phyloP scores from a whole-genome alignment of 768 basidiomycete genomes.

The Lactarius indigo region DNA sequence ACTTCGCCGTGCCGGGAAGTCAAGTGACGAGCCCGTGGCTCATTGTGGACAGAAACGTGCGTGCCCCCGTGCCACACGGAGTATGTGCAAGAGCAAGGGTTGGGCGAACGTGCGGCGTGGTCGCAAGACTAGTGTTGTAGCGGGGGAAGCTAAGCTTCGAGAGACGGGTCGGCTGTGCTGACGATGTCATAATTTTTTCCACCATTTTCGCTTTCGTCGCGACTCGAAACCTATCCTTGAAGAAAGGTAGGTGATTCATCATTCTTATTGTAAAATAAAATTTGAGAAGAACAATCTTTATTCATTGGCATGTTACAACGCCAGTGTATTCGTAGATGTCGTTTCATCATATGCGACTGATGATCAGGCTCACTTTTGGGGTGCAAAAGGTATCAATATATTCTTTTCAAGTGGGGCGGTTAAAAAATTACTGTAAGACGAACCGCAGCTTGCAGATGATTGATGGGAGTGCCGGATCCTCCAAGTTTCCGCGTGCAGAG shows the following conservation, averaged over 20 bases:
- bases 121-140: constrained; percentile 21
- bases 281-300: background rate
- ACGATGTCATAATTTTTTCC: constrained; percentile 26
- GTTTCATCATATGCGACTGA: background rate
- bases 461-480: background rate
- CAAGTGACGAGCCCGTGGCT: background rate
- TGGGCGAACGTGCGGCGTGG: constrained; percentile 13
- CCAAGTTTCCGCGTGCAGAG: background rate
- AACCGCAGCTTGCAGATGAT: background rate
- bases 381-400: background rate
- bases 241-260: background rate
- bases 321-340: background rate
- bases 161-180: constrained; percentile 12
- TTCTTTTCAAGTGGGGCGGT: background rate
- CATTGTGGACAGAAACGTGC: constrained; percentile 23
- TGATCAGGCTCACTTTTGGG: background rate
- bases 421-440: background rate
- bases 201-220: constrained; percentile 19
- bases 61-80: constrained; percentile 1
- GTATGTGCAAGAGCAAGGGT: constrained; percentile 23
- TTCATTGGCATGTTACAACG: background rate
- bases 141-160: constrained; percentile 21
- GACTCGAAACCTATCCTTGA: background rate
- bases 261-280: background rate
- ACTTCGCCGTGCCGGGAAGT: background rate